Conservation (phyloP, 257 asterid genomes). For the Primulina eburnea region DNA sequence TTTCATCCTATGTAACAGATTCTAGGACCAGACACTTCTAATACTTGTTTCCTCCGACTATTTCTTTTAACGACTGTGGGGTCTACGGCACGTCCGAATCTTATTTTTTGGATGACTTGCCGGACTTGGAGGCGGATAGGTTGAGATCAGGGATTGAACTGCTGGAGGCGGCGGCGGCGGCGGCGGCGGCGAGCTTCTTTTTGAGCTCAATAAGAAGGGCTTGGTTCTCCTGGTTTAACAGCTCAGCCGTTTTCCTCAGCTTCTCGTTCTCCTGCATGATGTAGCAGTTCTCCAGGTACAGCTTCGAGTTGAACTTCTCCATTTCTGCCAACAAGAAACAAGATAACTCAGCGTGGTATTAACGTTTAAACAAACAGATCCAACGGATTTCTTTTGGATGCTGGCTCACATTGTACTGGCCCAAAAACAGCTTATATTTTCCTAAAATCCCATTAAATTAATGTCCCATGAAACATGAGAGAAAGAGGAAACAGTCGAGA, state of each 20-base stretch:
- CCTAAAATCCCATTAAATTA: no score
- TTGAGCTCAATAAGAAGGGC: slow-evolving; percentile 63
- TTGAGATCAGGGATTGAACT: slow-evolving; percentile 39
- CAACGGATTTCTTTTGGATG: no score
- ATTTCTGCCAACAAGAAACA: slow-evolving; percentile 27
- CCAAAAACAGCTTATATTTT: no score
- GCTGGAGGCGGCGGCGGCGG: slow-evolving; percentile 30
- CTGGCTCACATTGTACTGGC: no score
- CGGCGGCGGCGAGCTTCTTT: slow-evolving; percentile 44
- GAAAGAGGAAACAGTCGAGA: slow-evolving; percentile 13
- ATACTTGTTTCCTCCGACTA: slow-evolving; percentile 14
- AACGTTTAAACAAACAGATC: no score
- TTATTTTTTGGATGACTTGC: slow-evolving; percentile 50
- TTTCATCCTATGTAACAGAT: slow-evolving; percentile 25
- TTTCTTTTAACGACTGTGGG: slow-evolving; percentile 20
- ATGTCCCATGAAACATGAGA: no score
- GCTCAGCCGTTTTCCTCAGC: slow-evolving; percentile 76
- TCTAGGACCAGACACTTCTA: slow-evolving; percentile 11
- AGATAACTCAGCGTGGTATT: not conserved
- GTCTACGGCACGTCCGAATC: not conserved
- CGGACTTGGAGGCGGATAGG: slow-evolving; percentile 30
- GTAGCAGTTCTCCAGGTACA: slow-evolving; percentile 65
- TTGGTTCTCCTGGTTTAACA: slow-evolving; percentile 75
- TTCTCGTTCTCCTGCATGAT: slow-evolving; percentile 73
- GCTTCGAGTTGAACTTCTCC: slow-evolving; percentile 76